phyloP scores from a whole-genome alignment of 495 filamentous ascomycete species.

The Parmelia sp. region DNA sequence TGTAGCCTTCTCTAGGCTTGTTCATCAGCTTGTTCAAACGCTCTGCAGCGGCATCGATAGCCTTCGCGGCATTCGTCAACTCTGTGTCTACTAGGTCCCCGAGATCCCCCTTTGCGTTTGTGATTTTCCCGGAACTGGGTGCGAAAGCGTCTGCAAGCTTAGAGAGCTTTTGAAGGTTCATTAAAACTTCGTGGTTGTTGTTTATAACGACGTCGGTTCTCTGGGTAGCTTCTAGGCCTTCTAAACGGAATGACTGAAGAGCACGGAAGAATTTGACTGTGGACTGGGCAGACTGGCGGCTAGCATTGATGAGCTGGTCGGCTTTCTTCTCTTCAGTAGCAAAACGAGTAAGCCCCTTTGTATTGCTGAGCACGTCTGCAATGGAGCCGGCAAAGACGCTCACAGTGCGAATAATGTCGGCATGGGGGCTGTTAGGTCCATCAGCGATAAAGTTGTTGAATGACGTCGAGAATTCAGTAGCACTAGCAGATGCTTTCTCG shows the following conservation, averaged over 20 bases:
- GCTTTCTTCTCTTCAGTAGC: slow-evolving; percentile 91
- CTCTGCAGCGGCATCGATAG: slow-evolving; percentile 85
- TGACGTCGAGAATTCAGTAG: slow-evolving; percentile 91
- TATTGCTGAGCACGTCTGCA: slow-evolving; percentile 90
- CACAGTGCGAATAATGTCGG: slow-evolving; percentile 87
- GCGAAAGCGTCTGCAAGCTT: slow-evolving; percentile 88
- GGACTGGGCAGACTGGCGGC: slow-evolving; percentile 76
- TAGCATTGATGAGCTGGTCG: slow-evolving; percentile 72
- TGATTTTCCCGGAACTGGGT: slow-evolving; percentile 73
- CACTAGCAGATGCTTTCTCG: slow-evolving; percentile 90
- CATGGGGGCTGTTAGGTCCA: slow-evolving; percentile 85
- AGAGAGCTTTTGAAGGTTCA: slow-evolving; percentile 82
- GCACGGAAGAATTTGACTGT: slow-evolving; percentile 95
- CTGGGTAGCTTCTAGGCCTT: slow-evolving; percentile 76
- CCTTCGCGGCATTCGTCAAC: slow-evolving; percentile 86
- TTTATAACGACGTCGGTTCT: slow-evolving; percentile 96
- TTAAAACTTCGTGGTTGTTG: slow-evolving; percentile 88
- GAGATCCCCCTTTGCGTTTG: slow-evolving; percentile 69
- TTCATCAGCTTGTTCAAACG: slow-evolving; percentile 84
- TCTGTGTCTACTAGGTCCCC: slow-evolving; percentile 92
- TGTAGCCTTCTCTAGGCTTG: slow-evolving; percentile 88
- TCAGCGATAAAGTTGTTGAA: slow-evolving; percentile 98
- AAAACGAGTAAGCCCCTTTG: slow-evolving; percentile 89
- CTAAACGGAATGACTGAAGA: slow-evolving; percentile 86
- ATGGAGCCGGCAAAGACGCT: slow-evolving; percentile 84